Evolutionary conservation across 1,284 basidiomycete species (phyloP).

Genomic region (Ceratobasidium sp.): DNA sequence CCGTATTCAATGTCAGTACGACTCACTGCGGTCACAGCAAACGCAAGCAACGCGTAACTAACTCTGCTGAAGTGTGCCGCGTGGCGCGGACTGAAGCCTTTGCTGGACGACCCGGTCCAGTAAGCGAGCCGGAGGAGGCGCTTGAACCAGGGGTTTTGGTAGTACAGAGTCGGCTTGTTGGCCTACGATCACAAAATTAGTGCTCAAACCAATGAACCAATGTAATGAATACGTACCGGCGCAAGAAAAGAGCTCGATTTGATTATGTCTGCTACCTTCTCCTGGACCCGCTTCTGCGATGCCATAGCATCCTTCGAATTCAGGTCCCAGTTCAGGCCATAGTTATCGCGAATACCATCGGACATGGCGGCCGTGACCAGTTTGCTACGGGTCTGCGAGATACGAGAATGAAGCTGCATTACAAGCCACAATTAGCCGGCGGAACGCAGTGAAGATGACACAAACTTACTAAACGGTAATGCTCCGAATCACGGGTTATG

Average conservation of each 20-base stretch:
- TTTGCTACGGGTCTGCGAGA: neutral
- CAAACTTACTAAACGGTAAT: neutral
- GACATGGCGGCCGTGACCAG: neutral
- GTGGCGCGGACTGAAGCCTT: neutral
- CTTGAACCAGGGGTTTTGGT: neutral
- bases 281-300: neutral
- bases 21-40: neutral
- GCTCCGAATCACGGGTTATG: neutral
- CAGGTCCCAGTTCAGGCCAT: neutral
- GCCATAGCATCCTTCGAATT: too few species aligned
- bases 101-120: neutral
- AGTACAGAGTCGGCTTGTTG: neutral
- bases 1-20: neutral
- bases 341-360: neutral
- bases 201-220: neutral
- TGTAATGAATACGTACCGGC: neutral
- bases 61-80: neutral
- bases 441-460: neutral
- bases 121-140: neutral
- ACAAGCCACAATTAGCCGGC: neutral
- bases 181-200: neutral
- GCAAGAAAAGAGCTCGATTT: neutral
- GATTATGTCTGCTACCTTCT: neutral
- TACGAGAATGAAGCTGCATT: neutral
- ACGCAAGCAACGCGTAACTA: neutral